Base-by-base conservation (phyloP, 2,329 filamentous ascomycete genomes). In the Phialophora tarda region DNA sequence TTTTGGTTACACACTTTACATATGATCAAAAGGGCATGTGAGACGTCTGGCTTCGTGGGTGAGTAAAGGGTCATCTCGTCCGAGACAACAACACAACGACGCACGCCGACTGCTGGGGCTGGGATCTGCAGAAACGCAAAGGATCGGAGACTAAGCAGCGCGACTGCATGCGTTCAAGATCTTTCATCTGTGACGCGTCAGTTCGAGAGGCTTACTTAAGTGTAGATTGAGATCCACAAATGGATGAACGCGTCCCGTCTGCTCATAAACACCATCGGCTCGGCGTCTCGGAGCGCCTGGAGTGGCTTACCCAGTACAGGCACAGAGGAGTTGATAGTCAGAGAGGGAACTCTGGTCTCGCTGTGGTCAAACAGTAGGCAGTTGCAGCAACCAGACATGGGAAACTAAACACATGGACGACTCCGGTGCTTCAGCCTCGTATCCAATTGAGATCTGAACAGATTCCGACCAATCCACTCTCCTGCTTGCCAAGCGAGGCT, bases 401-500 rank as follows among this genome's bases (percentile, higher is more conserved):
- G 24, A 28, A 21, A 12, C 12, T 26, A 51, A 26, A 28, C 53
- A 55, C 23, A 53, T 21, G 23, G n/a, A 24, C 12, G 28, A 30
- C 53, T 21, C 53, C 24, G 21, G 26, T 30, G 14, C 28, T 34
- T 34, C 53, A 55, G 53, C 58, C 41, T 50, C 26, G 58, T 60
- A 26, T 50, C 32, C 58, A 60, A 50, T 47, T 21, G 53, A 30
- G 24, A 55, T 34, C 53, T 34, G 24, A 34, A 21, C 24, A 21
- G 17, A 34, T 55, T 21, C 53, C 53, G 48, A 54, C 59, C 59
- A 61, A 54, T 61, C 59, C 59, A 54, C 59, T 61, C 26, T 28
- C 24, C 24, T 54, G 28, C 48, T 53, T 51, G 59, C 59, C 59
- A 61, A 61, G 59, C 59, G 59, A 61, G 59, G 59, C 59, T 54